Base-by-base conservation (phyloP, 1,139 yeast genomes). In the Dujonia santamariae region DNA sequence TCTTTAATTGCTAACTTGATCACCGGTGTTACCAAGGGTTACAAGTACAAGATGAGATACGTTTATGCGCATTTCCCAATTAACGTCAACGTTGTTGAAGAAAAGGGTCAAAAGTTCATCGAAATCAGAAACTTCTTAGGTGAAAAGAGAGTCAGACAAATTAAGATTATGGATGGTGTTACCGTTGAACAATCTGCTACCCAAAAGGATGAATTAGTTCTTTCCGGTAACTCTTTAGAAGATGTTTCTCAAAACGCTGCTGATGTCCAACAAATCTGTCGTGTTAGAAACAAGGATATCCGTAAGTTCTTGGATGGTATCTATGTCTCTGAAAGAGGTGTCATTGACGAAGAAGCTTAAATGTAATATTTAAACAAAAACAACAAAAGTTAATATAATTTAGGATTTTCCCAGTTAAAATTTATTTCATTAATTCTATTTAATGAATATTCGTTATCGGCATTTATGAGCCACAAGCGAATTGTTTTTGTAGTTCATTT, bases 51-150 rank as follows among this genome's bases (percentile, higher is more conserved):
- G 88, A 83, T 92, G 96, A 87, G 97, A 80, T 90, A 88, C 72
- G 98, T 92, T 54, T 94, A 92, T 68, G 99, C 98, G 83, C 98
- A 94, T 86, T 92, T 92, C 96, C 99, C 98, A 69, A 94, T 94
- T 75, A 92, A 94, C 74, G 97, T 92, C 56, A 92, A 90, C 80
- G 67, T 81, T 51, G 64, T 81, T 59, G 83, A 86, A 56, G 71
- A 77, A 57, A 85, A 87, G 40, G 90, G 88, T 59, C 72, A 78
- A 46, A 71, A 76, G 49, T 78, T 61, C 62, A 85, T 90, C 59
- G 98, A 92, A 78, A 90, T 92, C 78, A 90, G 98, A 85, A 92
- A 92, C 80, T 92, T 87, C 83, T 82, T 92, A 75, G 97, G 97
- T 77, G 97, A 90, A 78, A 90, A 86, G 83, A 82, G 86, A 72